Evolutionary conservation across 352 stramenopile species (phyloP).

Genomic region (Porosira glacialis): DNA sequence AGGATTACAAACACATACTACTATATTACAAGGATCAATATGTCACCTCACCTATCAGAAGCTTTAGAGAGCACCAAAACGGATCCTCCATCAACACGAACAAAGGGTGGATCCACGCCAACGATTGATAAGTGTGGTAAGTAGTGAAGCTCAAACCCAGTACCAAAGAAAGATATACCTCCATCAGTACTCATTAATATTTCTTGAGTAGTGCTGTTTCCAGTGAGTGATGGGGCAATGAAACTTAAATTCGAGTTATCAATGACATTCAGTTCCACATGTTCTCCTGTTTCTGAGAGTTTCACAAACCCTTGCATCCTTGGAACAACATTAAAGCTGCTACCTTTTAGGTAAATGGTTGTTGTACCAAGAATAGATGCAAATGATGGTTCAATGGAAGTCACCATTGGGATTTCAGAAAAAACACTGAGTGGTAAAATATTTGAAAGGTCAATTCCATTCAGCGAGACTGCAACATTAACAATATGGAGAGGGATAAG

Average conservation of each 20-base stretch:
- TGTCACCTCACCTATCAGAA: slow-evolving; percentile 7
- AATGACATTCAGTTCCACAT: slow-evolving; percentile 9
- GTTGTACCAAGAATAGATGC: slow-evolving; percentile 12
- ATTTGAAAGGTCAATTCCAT: slow-evolving; percentile 31
- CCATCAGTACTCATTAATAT: slow-evolving; percentile 2
- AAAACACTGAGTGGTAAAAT: slow-evolving; percentile 7
- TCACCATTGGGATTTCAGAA: slow-evolving; percentile 13
- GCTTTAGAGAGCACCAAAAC: slow-evolving; percentile 4
- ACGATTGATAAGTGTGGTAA: slow-evolving; percentile 15
- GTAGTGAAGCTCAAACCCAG: slow-evolving; percentile 22
- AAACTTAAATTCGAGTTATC: slow-evolving; percentile 17
- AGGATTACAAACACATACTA: too few species aligned
- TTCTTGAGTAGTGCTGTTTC: neutral
- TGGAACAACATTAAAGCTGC: slow-evolving; percentile 10
- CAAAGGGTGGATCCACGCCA: slow-evolving; percentile 6
- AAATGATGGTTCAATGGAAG: slow-evolving; percentile 13
- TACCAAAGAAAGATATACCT: slow-evolving; percentile 14
- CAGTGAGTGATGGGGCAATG: slow-evolving; percentile 8
- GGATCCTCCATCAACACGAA: slow-evolving; percentile 3
- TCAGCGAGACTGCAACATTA: slow-evolving; percentile 17
- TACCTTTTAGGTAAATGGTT: slow-evolving; percentile 17
- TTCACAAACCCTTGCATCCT: slow-evolving; percentile 4
- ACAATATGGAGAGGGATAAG: slow-evolving; percentile 7
- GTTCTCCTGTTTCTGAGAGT: slow-evolving; percentile 5
- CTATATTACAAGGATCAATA: too few species aligned